These are phyloP conservation scores for Carex scoparia DNA, from an alignment of 176 grass and related monocot species.

Conservation along the genomic window DNA sequence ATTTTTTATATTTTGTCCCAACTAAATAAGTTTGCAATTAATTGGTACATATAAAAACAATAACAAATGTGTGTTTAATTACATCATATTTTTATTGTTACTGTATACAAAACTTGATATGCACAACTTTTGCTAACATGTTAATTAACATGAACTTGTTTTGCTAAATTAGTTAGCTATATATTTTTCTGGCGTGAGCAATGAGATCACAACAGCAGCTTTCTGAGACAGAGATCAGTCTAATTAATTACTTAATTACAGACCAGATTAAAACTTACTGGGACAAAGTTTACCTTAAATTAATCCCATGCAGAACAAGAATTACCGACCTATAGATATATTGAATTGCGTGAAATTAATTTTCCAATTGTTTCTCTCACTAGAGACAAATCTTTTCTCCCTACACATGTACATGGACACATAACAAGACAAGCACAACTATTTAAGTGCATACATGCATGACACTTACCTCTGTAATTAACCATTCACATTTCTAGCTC, in stretches of 20 bases:
- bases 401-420: conserved; percentile 26
- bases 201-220: neutral
- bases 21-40: neutral
- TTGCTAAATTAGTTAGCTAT: neutral
- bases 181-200: neutral
- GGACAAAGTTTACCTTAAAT: neutral
- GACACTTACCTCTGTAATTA: conserved; percentile 1
- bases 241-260: neutral
- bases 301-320: neutral
- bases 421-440: conserved; percentile 13
- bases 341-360: conserved; percentile 2
- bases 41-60: neutral
- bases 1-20: neutral
- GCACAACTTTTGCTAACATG: neutral
- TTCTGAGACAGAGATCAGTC: neutral
- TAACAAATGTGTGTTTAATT: too few relatives aligned
- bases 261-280: neutral
- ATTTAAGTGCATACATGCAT: conserved; percentile 9
- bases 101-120: too few relatives aligned
- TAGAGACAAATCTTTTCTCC: neutral
- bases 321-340: conserved; percentile 11
- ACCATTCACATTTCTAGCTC: neutral
- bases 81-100: too few relatives aligned
- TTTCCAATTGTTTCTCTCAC: neutral
- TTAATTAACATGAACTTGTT: neutral